These are phyloP conservation scores for Camellia sinensis DNA, from an alignment of 148 eudicot species.

Conservation along the genomic window DNA sequence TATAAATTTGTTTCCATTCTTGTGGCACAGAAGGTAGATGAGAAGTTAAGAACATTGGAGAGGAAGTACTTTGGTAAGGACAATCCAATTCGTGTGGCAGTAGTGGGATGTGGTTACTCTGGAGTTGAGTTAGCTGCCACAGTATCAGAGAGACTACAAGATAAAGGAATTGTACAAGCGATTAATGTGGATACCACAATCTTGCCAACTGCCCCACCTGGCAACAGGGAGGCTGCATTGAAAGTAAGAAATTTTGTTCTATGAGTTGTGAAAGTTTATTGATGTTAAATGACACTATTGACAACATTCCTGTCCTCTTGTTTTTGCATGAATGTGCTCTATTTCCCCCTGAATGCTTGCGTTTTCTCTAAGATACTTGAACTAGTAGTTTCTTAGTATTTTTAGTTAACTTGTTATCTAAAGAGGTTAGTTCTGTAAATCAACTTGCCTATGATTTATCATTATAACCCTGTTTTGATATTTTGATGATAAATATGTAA, in stretches of 20 bases:
- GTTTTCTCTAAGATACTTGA: background rate
- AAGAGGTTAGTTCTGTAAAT: background rate
- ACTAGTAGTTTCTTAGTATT: background rate
- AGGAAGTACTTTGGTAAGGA: constrained; percentile 64
- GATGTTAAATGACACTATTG: background rate
- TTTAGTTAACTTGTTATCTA: background rate
- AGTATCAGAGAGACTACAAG: constrained; percentile 78
- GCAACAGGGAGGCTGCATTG: constrained; percentile 83
- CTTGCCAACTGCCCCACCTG: constrained; percentile 81
- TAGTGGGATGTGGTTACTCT: constrained; percentile 97
- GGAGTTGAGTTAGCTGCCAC: constrained; percentile 98
- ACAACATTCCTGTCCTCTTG: background rate
- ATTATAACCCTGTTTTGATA: background rate
- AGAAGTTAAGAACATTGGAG: constrained; percentile 63
- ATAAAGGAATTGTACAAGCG: constrained; percentile 80
- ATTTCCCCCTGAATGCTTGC: background rate
- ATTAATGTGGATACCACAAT: constrained; percentile 61
- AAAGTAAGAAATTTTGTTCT: constrained; percentile 43
- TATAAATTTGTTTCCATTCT: background rate
- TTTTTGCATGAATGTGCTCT: background rate
- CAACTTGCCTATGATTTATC: background rate
- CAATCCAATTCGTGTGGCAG: constrained; percentile 58
- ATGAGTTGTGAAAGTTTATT: background rate
- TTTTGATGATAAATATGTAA: too few species aligned
- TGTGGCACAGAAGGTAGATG: constrained; percentile 64